These are phyloP conservation scores for Lentinus brumalis DNA, from an alignment of 768 basidiomycete species.

Conservation along the genomic window DNA sequence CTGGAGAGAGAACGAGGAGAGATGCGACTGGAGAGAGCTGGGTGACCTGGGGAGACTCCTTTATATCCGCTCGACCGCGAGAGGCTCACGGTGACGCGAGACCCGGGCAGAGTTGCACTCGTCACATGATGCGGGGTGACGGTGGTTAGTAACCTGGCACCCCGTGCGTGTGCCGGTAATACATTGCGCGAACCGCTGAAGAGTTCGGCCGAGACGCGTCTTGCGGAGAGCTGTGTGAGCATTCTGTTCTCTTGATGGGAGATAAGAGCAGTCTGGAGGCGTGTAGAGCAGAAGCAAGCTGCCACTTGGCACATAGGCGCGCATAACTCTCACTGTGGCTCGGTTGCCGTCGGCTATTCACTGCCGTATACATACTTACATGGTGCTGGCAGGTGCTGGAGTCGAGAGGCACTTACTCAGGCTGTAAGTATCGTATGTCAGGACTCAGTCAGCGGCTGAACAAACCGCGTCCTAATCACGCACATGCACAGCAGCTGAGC, in stretches of 20 bases:
- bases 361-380: no score
- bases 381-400: no score
- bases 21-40: background rate
- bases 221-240: background rate
- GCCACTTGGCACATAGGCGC: no score
- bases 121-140: conserved; percentile 9
- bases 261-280: conserved; percentile 1
- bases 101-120: background rate
- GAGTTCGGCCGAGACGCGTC: background rate
- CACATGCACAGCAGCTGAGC: no score
- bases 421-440: no score
- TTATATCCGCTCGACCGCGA: conserved; percentile 1
- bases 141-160: conserved; percentile 17
- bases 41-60: no score
- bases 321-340: no score
- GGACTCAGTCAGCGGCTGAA: no score
- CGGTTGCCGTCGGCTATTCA: no score
- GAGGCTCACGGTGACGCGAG: conserved; percentile 1
- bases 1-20: background rate
- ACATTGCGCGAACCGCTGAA: background rate
- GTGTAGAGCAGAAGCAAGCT: background rate
- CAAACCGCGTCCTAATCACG: no score
- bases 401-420: no score
- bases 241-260: background rate
- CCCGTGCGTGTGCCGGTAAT: background rate